Base-by-base conservation (phyloP, 305 asterid species). In the Fraxinus greggii region DNA sequence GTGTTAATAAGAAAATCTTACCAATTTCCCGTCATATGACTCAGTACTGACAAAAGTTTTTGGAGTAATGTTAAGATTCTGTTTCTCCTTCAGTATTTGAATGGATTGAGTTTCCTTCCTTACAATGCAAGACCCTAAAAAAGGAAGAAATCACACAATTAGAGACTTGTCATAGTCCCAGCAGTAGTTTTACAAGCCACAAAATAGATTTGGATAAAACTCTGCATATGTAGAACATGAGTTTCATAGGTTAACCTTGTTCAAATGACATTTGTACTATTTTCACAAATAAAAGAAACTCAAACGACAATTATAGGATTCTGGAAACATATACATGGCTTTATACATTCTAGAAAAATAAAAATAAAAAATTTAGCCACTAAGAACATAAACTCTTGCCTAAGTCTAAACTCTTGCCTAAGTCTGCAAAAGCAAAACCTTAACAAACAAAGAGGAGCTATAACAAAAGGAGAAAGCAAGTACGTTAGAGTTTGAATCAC, bases 31-130 rank as follows among this genome's bases (percentile, higher is more conserved):
- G 83, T 93, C 97, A 76, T 61, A 87, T 59, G 84, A 88, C 93
- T 93, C 98, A 63, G 86, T 87, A 86, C 91, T 90, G 83, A 88
- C 91, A 90, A 92, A 95, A 83, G 92, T 82, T 89, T 88, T 90
- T 33, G 97, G 90, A 84, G 85, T 63, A 80, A 84, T 83, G 73
- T 86, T 82, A 83, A 75, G 85, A 78, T 79, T 85, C 75, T 79
- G 86, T 83, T 92, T 89, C 88, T 85, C 90, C 23, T 75, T 78
- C 54, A 69, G 84, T 70, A 78, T 83, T 80, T 56, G 72, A 29
- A 70, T 78, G 81, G 91, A 83, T 80, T 54, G 87, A 85, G 91
- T 80, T 85, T 83, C 90, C 82, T 89, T 82, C 82, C 81, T 91
- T 82, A 48, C 83, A 38, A 72, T 82, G 83, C 84, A 80, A 82